Base-by-base conservation (phyloP, 305 asterid species). In the Fraxinus albicans region DNA sequence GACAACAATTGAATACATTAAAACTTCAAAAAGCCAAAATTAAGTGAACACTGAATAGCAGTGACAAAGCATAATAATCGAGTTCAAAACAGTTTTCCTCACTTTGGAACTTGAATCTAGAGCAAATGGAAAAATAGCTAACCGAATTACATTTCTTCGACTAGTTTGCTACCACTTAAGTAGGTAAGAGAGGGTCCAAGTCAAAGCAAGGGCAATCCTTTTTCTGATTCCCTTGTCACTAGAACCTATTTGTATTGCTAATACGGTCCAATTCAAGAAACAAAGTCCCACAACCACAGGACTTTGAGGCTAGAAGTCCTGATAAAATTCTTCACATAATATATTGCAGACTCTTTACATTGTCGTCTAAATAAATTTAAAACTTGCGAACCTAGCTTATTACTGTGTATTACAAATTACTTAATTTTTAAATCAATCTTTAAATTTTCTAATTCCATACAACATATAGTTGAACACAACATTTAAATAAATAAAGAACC, bases 211-310 rank as follows among this genome's bases (percentile, higher is more conserved):
- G 70, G 70, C 31, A 6, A 60, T 60, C 82, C 53, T 78, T 38
- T 31, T 40, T 73, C 27, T 23, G 8, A 34, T 53, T 60, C 9
- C 72, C 36, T 13, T 31, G 17, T 8, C 29, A 9, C 31, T 19
- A 6, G 21, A 29, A 38, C 13, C 6, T 9, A 8, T 25, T 75
- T 75, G 38, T 29, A 21, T 36, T 65, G 40, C 55, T 47, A 23
- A 69, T 9, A 25, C 76, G 67, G 60, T 84, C 78, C 31, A 73
- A 73, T 84, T 69, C 81, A 77, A 29, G 79, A 82, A 72, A 29
- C 19, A 69, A 29, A 4, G n/a, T 69, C 36, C 35, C 74, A 27
- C 7, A 6, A 69, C 35, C 38, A n/a, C 74, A 69, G 38, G 73
- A 29, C 8, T 10, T 29, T 12, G 74, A 12, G 38, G 74, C 31